phyloP scores from a whole-genome alignment of 1,284 basidiomycete genomes.

The Ganoderma lingzhi region DNA sequence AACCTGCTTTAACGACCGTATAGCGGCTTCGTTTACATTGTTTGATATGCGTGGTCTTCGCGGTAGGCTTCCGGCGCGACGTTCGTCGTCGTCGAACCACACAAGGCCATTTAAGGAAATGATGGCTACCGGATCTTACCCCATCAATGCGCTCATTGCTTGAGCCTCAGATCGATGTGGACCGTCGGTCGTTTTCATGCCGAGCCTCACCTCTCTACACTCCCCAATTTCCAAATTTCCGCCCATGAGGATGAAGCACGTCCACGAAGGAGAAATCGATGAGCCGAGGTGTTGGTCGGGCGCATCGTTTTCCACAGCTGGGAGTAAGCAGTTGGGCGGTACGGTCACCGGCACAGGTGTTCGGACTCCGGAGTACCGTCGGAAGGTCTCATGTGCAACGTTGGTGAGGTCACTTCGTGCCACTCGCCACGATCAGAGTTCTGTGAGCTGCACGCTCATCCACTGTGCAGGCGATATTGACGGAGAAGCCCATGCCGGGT shows the following conservation, averaged over 20 bases:
- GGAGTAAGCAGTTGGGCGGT: neutral
- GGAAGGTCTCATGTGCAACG: neutral
- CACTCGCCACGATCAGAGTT: neutral
- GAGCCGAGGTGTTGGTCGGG: neutral
- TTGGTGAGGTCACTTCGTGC: neutral
- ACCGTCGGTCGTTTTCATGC: neutral
- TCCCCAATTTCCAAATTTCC: neutral
- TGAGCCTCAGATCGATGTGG: slow-evolving; percentile 3
- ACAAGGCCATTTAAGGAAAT: neutral
- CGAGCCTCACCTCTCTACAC: neutral
- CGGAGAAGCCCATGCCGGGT: neutral
- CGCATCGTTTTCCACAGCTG: neutral
- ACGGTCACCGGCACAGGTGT: neutral
- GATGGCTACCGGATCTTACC: slow-evolving; percentile 7
- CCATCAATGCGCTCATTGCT: neutral
- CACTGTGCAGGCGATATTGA: neutral
- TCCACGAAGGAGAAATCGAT: neutral
- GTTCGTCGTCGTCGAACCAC: neutral
- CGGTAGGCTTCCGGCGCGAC: no score
- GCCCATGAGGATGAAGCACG: neutral
- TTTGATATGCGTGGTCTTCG: neutral
- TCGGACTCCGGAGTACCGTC: neutral
- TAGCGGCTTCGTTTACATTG: neutral
- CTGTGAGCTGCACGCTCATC: neutral
- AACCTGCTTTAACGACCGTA: neutral